Percentiles rank a stretch among this genome's conserved stretches.
Evolutionary conservation across 2,329 filamentous ascomycete species (phyloP).

Genomic region (Ceratocystis colombiana): DNA sequence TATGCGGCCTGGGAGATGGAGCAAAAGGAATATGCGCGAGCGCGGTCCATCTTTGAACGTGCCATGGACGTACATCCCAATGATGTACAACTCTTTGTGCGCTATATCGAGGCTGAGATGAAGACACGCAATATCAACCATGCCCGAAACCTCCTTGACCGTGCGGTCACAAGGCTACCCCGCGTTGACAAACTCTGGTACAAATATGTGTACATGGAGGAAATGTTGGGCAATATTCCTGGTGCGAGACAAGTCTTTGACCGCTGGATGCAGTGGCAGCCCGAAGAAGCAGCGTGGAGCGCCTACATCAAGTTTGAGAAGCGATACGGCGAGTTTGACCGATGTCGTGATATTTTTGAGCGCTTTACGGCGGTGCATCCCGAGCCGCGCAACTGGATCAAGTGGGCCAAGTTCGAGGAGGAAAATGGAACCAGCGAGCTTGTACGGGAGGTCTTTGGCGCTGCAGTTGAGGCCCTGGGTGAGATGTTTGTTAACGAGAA

Average conservation of each 20-base stretch:
- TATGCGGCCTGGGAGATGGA: slow-evolving; percentile 97
- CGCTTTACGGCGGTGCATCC: slow-evolving; percentile 87
- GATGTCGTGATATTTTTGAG: slow-evolving; percentile 81
- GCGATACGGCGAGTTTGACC: slow-evolving; percentile 81
- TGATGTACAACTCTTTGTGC: slow-evolving; percentile 76
- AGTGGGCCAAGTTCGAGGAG: slow-evolving; percentile 96
- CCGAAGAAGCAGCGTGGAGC: slow-evolving; percentile 89
- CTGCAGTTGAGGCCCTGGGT: slow-evolving; percentile 76
- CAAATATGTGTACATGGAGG: slow-evolving; percentile 98
- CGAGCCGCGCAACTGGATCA: slow-evolving; percentile 94
- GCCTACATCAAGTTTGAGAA: slow-evolving; percentile 97
- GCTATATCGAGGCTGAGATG: slow-evolving; percentile 95
- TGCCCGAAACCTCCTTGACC: slow-evolving; percentile 84
- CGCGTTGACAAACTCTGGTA: slow-evolving; percentile 96
- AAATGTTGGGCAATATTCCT: slow-evolving; percentile 88
- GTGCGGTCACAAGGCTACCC: slow-evolving; percentile 84
- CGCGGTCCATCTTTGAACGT: slow-evolving; percentile 86
- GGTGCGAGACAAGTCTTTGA: slow-evolving; percentile 92
- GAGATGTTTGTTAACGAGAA: slow-evolving; percentile 95
- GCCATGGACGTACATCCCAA: slow-evolving; percentile 87
- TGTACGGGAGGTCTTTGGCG: slow-evolving; percentile 83
- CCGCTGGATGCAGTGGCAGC: slow-evolving; percentile 97
- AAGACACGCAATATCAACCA: slow-evolving; percentile 89
- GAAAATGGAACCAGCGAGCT: slow-evolving; percentile 86
- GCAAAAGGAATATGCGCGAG: slow-evolving; percentile 91